Evolutionary conservation across 2,329 filamentous ascomycete genomes (phyloP).

Genomic region (Penicillium griseofulvum): DNA sequence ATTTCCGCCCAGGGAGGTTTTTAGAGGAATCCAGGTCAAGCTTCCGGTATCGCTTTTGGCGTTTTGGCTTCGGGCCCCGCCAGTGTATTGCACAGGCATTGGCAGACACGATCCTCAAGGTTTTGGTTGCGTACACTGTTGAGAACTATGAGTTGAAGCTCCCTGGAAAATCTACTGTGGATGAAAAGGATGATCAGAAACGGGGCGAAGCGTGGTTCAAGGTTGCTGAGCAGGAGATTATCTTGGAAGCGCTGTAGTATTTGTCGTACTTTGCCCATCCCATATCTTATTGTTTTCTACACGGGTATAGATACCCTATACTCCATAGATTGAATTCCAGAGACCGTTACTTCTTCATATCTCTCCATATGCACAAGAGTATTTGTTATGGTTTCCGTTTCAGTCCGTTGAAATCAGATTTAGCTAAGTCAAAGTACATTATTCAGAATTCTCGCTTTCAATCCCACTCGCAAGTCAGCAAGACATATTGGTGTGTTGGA

Average conservation of each 20-base stretch:
- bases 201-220: neutral
- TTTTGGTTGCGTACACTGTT: neutral
- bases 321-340: too few species aligned
- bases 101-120: slow-evolving; percentile 4
- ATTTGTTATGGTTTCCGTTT: too few species aligned
- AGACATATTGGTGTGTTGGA: too few species aligned
- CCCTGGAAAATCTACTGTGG: neutral
- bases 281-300: too few species aligned
- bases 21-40: neutral
- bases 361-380: too few species aligned
- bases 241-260: neutral
- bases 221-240: neutral
- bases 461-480: too few species aligned
- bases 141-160: neutral
- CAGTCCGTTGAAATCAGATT: too few species aligned
- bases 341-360: too few species aligned
- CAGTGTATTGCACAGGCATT: slow-evolving; percentile 4
- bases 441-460: too few species aligned
- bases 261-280: too few species aligned
- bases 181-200: neutral
- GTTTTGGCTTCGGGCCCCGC: slow-evolving; percentile 6
- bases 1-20: slow-evolving; percentile 36
- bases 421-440: too few species aligned
- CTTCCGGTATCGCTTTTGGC: slow-evolving; percentile 8
- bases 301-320: too few species aligned